Evolutionary conservation across 192 early-diverging fungal genomes (phyloP).

Genomic region (Pilaira anomala): DNA sequence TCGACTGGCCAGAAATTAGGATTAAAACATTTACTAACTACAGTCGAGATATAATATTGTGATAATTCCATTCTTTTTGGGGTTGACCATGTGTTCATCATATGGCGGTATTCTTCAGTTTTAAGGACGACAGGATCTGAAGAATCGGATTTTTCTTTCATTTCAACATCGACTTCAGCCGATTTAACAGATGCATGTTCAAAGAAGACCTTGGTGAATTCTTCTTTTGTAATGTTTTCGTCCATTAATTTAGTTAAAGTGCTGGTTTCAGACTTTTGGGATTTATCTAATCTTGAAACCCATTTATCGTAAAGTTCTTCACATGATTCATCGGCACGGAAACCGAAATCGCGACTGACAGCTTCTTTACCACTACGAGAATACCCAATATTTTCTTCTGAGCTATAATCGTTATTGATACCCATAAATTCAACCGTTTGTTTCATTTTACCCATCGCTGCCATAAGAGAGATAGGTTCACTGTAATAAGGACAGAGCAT

Average conservation of each 20-base stretch:
- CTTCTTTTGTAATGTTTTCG: constrained; percentile 17
- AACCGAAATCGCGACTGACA: background rate
- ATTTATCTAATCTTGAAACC: constrained; percentile 21
- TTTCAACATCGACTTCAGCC: background rate
- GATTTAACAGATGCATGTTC: constrained; percentile 15
- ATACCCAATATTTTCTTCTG: constrained; percentile 13
- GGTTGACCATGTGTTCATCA: constrained; percentile 25
- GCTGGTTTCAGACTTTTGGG: constrained; percentile 28
- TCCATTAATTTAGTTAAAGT: constrained; percentile 22
- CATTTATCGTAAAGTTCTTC: constrained; percentile 14
- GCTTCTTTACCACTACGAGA: constrained; percentile 25
- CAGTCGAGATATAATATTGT: constrained; percentile 36
- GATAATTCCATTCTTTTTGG: constrained; percentile 13
- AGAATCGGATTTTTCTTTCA: background rate
- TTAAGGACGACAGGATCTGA: background rate
- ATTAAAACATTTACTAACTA: constrained; percentile 36
- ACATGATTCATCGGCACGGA: background rate
- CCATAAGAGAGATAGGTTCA: constrained; percentile 50
- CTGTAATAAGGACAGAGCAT: constrained; percentile 44
- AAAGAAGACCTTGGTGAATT: constrained; percentile 40
- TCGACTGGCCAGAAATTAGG: constrained; percentile 38
- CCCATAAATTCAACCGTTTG: constrained; percentile 33
- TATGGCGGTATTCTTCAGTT: constrained; percentile 12
- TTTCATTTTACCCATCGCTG: constrained; percentile 50
- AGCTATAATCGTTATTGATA: constrained; percentile 1